These are phyloP conservation scores for Podospora didyma DNA, from an alignment of 495 filamentous ascomycete species.

Conservation along the genomic window DNA sequence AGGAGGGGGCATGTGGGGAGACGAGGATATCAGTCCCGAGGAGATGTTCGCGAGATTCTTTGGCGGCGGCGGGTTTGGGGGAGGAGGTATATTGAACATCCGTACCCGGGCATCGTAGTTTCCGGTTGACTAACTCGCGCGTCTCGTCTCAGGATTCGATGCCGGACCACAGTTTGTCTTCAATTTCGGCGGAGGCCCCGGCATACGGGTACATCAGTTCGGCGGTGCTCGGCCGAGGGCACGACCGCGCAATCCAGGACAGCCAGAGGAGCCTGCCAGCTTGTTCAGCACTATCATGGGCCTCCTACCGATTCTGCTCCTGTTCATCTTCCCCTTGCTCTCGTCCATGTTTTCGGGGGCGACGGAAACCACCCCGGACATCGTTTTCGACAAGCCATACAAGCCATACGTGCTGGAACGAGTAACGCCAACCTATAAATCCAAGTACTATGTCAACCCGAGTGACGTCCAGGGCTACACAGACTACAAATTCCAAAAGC, in stretches of 20 bases:
- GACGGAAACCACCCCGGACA: constrained; percentile 57
- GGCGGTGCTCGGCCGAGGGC: constrained; percentile 64
- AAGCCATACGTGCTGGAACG: constrained; percentile 70
- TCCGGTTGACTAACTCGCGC: not conserved
- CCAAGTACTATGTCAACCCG: constrained; percentile 84
- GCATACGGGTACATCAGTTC: constrained; percentile 83
- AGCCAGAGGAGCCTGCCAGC: constrained; percentile 43
- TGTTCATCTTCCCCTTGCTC: constrained; percentile 84
- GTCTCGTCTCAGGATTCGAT: constrained; percentile 47
- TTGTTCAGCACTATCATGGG: constrained; percentile 54
- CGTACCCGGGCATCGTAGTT: not conserved
- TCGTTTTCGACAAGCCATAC: constrained; percentile 63
- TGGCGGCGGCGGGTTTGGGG: constrained; percentile 59
- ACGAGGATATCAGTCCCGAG: constrained; percentile 88
- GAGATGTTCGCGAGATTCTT: constrained; percentile 97
- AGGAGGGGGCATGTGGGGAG: constrained; percentile 61
- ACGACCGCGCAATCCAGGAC: constrained; percentile 64
- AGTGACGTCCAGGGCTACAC: constrained; percentile 67
- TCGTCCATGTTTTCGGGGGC: constrained; percentile 71
- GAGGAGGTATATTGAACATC: constrained; percentile 17
- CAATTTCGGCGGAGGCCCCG: constrained; percentile 80
- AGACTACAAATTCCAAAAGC: constrained; percentile 57
- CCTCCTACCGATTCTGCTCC: constrained; percentile 78
- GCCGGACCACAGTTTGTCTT: constrained; percentile 84
- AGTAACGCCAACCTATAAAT: constrained; percentile 62